These are phyloP conservation scores for Thalassiosira hispida DNA, from an alignment of 352 stramenopile species.

Conservation along the genomic window DNA sequence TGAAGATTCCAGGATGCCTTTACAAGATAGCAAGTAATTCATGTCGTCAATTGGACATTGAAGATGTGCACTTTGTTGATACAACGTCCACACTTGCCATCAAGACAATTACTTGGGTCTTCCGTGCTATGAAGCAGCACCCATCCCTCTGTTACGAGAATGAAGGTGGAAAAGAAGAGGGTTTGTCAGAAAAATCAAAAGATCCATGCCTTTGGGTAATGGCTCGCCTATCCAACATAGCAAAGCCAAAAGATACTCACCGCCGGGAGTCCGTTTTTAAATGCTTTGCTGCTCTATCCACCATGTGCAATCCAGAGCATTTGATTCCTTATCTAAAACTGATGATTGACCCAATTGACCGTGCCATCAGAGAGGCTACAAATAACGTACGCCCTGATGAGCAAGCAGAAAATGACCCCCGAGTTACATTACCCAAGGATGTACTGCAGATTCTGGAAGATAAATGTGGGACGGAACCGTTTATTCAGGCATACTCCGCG, in stretches of 20 bases:
- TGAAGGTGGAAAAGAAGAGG: slow-evolving; percentile 31
- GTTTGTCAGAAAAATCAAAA: slow-evolving; percentile 34
- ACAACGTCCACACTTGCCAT: slow-evolving; percentile 66
- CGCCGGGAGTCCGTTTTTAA: slow-evolving; percentile 84
- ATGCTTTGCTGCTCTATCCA: slow-evolving; percentile 81
- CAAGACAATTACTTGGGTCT: slow-evolving; percentile 73
- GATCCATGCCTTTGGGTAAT: slow-evolving; percentile 80
- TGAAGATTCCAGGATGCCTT: slow-evolving; percentile 60
- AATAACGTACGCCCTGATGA: slow-evolving; percentile 58
- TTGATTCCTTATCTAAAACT: slow-evolving; percentile 76
- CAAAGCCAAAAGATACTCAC: slow-evolving; percentile 73
- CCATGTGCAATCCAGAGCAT: slow-evolving; percentile 52
- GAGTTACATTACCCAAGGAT: slow-evolving; percentile 70
- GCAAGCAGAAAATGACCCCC: slow-evolving; percentile 27
- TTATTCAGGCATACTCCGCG: slow-evolving; percentile 72
- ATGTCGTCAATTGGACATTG: slow-evolving; percentile 75
- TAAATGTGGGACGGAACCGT: slow-evolving; percentile 67
- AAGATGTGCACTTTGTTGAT: slow-evolving; percentile 76
- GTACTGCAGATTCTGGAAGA: slow-evolving; percentile 84
- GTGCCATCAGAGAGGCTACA: slow-evolving; percentile 71
- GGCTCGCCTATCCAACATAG: slow-evolving; percentile 80
- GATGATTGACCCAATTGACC: slow-evolving; percentile 84
- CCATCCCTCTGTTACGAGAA: slow-evolving; percentile 71
- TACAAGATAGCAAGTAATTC: slow-evolving; percentile 78
- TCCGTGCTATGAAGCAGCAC: slow-evolving; percentile 71